Conservation (phyloP, 306 rosid species). For the Gastrolobium bilobum region DNA sequence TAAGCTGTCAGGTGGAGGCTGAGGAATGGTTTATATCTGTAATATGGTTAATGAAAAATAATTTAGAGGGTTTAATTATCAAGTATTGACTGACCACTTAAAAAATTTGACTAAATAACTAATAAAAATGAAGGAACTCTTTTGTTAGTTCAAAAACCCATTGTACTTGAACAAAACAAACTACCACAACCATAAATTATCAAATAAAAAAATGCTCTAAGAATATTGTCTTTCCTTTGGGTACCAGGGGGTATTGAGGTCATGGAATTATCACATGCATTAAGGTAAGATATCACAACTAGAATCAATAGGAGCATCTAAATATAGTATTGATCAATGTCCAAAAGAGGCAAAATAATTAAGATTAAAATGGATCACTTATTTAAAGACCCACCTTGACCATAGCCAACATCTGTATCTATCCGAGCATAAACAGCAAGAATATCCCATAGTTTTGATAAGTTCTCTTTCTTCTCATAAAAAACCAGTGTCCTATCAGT, state of each 20-base stretch:
- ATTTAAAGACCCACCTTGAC: conserved; percentile 80
- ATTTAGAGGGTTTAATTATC: background rate
- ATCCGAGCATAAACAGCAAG: conserved; percentile 91
- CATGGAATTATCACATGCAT: conserved; percentile 1
- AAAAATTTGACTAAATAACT: background rate
- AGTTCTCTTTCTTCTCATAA: conserved; percentile 85
- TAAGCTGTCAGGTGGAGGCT: background rate
- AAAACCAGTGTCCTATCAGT: conserved; percentile 90
- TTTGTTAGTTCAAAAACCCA: background rate
- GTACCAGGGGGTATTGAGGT: no score
- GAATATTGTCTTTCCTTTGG: background rate
- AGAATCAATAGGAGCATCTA: background rate
- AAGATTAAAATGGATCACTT: conserved; percentile 2
- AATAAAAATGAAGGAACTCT: background rate
- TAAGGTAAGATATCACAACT: background rate
- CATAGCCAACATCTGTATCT: conserved; percentile 91
- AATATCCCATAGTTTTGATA: conserved; percentile 96
- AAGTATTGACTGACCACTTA: background rate
- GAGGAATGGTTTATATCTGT: background rate
- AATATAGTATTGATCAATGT: background rate
- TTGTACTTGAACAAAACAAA: background rate
- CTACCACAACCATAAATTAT: background rate
- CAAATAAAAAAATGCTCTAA: background rate
- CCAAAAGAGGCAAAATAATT: background rate
- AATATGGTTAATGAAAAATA: background rate